Evolutionary conservation across 257 asterid genomes (phyloP), one percentile per base, ranked within the genome.

Genomic region (Fraxinus cuspidata): DNA sequence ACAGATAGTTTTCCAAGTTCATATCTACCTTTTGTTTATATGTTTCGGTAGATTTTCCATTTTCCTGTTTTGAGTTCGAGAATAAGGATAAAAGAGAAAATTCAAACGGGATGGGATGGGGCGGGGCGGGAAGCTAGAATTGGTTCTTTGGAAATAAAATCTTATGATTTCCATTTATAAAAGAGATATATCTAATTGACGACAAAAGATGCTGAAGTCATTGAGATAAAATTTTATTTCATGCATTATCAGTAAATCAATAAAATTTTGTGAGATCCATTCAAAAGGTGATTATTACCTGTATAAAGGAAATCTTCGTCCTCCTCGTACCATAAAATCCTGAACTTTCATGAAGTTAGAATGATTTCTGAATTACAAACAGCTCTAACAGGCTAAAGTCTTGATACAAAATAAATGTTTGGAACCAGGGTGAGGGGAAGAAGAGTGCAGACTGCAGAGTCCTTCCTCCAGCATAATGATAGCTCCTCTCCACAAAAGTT

Each of bases 241-340:
- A 12, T 38, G 53, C 21, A 53, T 56, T 29, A 10, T 65, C 16
- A 19, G 35, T 44, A 23, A 25, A 56, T 53, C 16, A 13, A 35
- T 60, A 23, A 32, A 58, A 58, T 35, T 12, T 79, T n/a, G 7
- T 66, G 25, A 63, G 23, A 7, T 68, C 11, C 68, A n/a, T 9
- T 69, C 56, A n/a, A 67, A 65, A 40, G 28, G 76, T 60, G 56
- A 42, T 60, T 25, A 7, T 84, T 85, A 95, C 99, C 98, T 91
- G 96, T 95, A 95, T 74, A 95, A 85, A 37, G 97, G 96, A 81
- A 91, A 87, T 72, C 89, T 91, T 27, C 90, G 87, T 67, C 96
- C 94, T 80, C 98, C 99, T 81, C 98, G 90, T 75, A 90, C 74
- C 34, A 95, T 93, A 81, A 90, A 87, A 85, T 95, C 98, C 96